Conservation (phyloP, 306 rosid species). For the Lathyrus tuberosus region DNA sequence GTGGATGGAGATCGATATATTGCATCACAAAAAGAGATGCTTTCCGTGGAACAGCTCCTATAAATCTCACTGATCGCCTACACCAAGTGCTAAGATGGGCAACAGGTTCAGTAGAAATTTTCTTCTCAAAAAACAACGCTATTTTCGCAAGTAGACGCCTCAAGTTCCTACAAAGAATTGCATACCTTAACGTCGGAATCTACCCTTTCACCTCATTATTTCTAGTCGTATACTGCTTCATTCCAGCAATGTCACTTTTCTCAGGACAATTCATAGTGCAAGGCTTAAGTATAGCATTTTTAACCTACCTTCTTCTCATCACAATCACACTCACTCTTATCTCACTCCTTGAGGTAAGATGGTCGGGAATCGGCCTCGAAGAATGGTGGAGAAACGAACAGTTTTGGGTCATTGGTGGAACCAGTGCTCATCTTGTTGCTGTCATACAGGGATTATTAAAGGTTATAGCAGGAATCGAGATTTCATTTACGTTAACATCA, state of each 20-base stretch:
- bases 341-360: constrained; percentile 78
- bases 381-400: constrained; percentile 92
- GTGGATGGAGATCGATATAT: constrained; percentile 86
- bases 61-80: constrained; percentile 79
- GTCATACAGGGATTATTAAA: constrained; percentile 77
- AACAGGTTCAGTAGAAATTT: constrained; percentile 84
- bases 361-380: constrained; percentile 82
- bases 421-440: constrained; percentile 84
- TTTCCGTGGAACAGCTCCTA: constrained; percentile 83
- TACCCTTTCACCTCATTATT: constrained; percentile 86
- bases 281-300: constrained; percentile 58
- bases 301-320: constrained; percentile 56
- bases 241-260: constrained; percentile 76
- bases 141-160: constrained; percentile 73
- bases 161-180: constrained; percentile 74
- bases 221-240: constrained; percentile 66
- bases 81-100: constrained; percentile 94
- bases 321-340: constrained; percentile 60
- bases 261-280: constrained; percentile 75
- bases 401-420: constrained; percentile 87
- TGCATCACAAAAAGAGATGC: constrained; percentile 86
- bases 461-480: constrained; percentile 71
- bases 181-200: constrained; percentile 76
- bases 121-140: constrained; percentile 81
- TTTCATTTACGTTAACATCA: constrained; percentile 69